Conservation (phyloP, 768 basidiomycete genomes). For the Agrocybe chaxingu region DNA sequence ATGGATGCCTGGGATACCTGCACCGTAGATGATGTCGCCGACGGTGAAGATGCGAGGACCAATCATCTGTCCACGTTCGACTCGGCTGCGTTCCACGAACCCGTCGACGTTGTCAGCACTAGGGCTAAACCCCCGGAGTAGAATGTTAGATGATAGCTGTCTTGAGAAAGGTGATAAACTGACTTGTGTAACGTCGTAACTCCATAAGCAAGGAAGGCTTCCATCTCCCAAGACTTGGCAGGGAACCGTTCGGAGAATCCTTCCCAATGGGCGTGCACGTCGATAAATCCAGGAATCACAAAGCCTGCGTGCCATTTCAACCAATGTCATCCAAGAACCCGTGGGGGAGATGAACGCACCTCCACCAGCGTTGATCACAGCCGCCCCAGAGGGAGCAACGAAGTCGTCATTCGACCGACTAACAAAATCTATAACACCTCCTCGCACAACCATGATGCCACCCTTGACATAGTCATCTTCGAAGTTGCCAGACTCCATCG, state of each 20-base stretch:
- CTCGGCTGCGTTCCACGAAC: conserved; percentile 62
- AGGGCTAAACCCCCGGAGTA: conserved; percentile 38
- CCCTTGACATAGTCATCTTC: conserved; percentile 47
- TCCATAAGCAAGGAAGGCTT: conserved; percentile 73
- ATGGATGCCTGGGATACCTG: conserved; percentile 40
- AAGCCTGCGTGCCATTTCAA: conserved; percentile 39
- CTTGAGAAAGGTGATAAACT: too few species aligned
- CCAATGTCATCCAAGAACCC: background rate
- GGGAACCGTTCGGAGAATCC: conserved; percentile 53
- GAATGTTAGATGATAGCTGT: too few species aligned
- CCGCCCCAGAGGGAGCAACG: conserved; percentile 33
- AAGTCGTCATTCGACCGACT: conserved; percentile 28
- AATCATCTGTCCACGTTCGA: conserved; percentile 65
- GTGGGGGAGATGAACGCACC: conserved; percentile 35
- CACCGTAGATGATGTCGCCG: conserved; percentile 64
- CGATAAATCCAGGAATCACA: conserved; percentile 70
- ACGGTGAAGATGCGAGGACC: conserved; percentile 75
- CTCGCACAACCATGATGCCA: conserved; percentile 50
- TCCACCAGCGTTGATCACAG: conserved; percentile 56
- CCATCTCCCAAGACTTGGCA: conserved; percentile 69
- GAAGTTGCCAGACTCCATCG: conserved; percentile 57
- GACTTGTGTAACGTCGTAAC: conserved; percentile 78
- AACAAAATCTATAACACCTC: conserved; percentile 56
- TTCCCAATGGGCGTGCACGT: conserved; percentile 74
- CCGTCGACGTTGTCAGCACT: conserved; percentile 60